Conservation (phyloP, 2,329 filamentous ascomycete species). For the Diaporthe ilicicola region DNA sequence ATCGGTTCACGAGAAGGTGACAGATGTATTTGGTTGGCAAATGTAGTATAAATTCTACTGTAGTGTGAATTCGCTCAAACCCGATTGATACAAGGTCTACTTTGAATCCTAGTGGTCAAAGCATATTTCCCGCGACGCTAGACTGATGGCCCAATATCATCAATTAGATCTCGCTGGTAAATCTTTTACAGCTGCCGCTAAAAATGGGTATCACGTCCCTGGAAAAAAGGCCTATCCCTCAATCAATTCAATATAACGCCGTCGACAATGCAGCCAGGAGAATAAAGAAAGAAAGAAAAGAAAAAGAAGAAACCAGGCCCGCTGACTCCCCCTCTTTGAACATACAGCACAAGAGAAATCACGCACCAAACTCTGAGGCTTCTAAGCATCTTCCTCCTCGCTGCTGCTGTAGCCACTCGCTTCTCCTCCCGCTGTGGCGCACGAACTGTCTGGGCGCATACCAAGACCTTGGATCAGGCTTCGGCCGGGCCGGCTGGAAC, state of each 20-base stretch:
- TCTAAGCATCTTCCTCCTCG: constrained; percentile 38
- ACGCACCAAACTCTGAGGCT: background rate
- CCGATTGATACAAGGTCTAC: no score
- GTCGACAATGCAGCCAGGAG: background rate
- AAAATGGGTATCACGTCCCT: constrained; percentile 8
- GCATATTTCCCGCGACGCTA: background rate
- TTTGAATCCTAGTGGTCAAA: no score
- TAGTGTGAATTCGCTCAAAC: background rate
- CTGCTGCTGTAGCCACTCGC: constrained; percentile 48
- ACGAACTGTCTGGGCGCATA: constrained; percentile 46
- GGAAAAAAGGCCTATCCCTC: background rate
- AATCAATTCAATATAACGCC: background rate
- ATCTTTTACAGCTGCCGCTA: background rate
- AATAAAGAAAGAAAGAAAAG: no score
- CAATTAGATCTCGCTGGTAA: background rate
- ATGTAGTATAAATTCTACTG: no score
- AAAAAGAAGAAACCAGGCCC: background rate
- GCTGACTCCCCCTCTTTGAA: background rate
- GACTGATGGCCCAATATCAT: background rate
- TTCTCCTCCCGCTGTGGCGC: constrained; percentile 49
- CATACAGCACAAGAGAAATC: background rate
- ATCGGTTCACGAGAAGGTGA: no score
- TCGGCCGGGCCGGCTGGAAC: background rate
- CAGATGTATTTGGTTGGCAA: no score
- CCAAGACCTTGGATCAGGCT: constrained; percentile 7